These are phyloP conservation scores for Phialemonium atrogriseum DNA, from an alignment of 2,329 filamentous ascomycete genomes.

Conservation along the genomic window DNA sequence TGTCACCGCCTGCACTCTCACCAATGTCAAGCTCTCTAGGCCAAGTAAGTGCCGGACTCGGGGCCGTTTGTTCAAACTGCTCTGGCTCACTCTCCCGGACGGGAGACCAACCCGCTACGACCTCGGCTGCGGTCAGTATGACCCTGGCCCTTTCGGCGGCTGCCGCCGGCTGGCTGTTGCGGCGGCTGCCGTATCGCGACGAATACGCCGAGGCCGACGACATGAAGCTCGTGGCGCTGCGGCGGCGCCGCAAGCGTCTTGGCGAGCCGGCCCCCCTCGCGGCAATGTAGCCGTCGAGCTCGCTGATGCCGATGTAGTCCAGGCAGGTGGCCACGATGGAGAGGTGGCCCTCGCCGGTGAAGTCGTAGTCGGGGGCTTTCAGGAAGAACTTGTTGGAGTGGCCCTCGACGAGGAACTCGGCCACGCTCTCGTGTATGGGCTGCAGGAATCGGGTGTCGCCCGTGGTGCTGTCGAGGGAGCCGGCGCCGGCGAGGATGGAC, in stretches of 20 bases:
- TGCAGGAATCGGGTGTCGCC: conserved; percentile 8
- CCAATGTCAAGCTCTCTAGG: too few relatives aligned
- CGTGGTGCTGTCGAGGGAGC: conserved; percentile 2
- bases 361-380: conserved; percentile 2
- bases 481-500: conserved; percentile 6
- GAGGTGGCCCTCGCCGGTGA: conserved; percentile 4
- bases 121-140: too few relatives aligned
- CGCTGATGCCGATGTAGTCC: conserved; percentile 6
- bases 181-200: not conserved
- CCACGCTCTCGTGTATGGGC: conserved; percentile 7
- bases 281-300: conserved; percentile 6
- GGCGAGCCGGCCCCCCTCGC: too few relatives aligned
- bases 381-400: too few relatives aligned
- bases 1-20: too few relatives aligned
- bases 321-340: conserved; percentile 7
- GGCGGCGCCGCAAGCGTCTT: not conserved
- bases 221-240: conserved; percentile 1
- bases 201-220: not conserved
- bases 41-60: too few relatives aligned
- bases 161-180: not conserved
- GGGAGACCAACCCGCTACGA: too few relatives aligned
- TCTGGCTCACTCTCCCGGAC: too few relatives aligned
- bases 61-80: too few relatives aligned
- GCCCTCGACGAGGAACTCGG: conserved; percentile 4
- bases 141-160: too few relatives aligned